Evolutionary conservation across 148 eudicot species (phyloP), one percentile per base, ranked within the genome.

Genomic region (Persicaria tinctoria): DNA sequence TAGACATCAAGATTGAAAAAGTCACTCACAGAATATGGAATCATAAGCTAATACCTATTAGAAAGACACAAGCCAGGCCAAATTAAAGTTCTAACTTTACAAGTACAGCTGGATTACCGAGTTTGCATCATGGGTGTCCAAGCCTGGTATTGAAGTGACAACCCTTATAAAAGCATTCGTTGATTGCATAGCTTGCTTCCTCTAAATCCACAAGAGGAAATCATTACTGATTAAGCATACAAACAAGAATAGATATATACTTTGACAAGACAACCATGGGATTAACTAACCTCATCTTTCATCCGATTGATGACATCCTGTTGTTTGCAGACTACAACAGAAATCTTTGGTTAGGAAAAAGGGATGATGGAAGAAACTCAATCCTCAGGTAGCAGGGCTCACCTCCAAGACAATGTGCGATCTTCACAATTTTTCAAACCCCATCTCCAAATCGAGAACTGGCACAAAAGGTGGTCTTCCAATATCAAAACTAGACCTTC

Each of bases 341-440:
- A 62, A n/a, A 13, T 9, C 32, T 5, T 68, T 16, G 45, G 59
- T n/a, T 32, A 73, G 9, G 46, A 57, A 48, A 55, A 49, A n/a
- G 46, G 18, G 27, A 57, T 74, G 46, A 46, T 17, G 16, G 76
- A 27, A 9, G 71, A 74, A 73, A 27, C 68, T 27, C 68, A 10
- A 4, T 13, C 50, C 71, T 75, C 14, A 38, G 48, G 47, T 41
- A 55, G 49, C 3, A 63, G 46, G 0, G 5, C 79, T 76, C 84
- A 94, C 98, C 97, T 75, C 97, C 97, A 63, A 92, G 97, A 63
- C 93, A 89, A 86, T 83, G 97, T 57, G 97, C 94, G 81, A 96
- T 83, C 86, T 88, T 96, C 77, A 92, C 92, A 78, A 89, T 86
- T 81, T 90, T 89, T 80, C 96, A 80, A 96, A 92, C 54, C 97